Conservation (phyloP, 2,329 filamentous ascomycete species). For the Aspergillus sp. region DNA sequence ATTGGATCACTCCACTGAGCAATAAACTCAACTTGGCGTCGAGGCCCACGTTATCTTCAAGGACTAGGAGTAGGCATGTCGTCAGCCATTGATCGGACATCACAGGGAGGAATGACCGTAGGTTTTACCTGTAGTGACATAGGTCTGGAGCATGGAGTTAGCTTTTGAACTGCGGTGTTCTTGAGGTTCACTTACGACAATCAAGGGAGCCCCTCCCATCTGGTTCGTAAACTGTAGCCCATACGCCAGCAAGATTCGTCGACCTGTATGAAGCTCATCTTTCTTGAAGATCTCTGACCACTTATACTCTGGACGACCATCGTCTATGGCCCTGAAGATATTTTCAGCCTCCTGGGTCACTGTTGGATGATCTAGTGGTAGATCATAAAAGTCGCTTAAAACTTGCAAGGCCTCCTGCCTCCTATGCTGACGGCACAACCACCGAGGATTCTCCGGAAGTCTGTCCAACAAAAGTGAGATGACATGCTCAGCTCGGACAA, state of each 20-base stretch:
- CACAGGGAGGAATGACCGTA: not conserved
- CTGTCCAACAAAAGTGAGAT: constrained; percentile 19
- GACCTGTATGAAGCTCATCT: constrained; percentile 47
- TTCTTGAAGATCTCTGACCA: constrained; percentile 47
- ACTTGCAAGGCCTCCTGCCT: constrained; percentile 33
- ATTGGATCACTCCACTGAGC: constrained; percentile 47
- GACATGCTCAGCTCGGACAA: not conserved
- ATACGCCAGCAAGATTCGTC: constrained; percentile 51
- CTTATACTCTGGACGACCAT: constrained; percentile 34
- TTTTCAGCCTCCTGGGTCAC: constrained; percentile 35
- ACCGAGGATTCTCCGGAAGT: constrained; percentile 44
- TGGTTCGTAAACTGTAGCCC: constrained; percentile 56
- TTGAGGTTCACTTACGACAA: constrained; percentile 40
- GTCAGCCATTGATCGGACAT: constrained; percentile 2
- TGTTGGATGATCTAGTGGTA: constrained; percentile 23
- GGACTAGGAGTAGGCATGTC: constrained; percentile 28
- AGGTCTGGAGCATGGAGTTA: constrained; percentile 21
- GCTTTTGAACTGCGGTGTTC: not conserved
- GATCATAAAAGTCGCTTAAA: constrained; percentile 32
- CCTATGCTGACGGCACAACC: constrained; percentile 47
- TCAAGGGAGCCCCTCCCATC: constrained; percentile 50
- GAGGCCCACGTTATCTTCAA: constrained; percentile 51
- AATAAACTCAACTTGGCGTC: constrained; percentile 47
- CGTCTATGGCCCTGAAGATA: constrained; percentile 50
- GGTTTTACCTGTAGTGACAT: constrained; percentile 28